Percentiles rank a stretch among this genome's conserved stretches.
These are phyloP conservation scores for Agrocybe praecox DNA, from an alignment of 768 basidiomycete genomes.

Conservation along the genomic window DNA sequence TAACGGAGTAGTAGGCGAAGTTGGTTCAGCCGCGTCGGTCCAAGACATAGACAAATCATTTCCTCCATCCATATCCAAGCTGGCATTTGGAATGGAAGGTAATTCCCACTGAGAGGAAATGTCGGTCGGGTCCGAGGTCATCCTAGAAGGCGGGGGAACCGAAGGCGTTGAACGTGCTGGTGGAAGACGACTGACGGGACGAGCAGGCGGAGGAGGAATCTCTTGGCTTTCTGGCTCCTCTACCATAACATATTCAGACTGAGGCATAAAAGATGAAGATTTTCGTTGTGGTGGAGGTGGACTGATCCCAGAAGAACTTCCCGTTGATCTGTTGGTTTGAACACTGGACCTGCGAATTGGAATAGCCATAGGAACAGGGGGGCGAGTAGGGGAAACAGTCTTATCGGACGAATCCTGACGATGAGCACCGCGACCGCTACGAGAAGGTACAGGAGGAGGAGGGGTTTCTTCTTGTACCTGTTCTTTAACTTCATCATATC, in stretches of 20 bases:
- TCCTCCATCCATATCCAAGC: constrained; percentile 38
- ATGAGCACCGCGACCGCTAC: constrained; percentile 31
- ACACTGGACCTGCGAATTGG: constrained; percentile 42
- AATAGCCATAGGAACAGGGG: constrained; percentile 45
- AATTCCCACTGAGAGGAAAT: constrained; percentile 66
- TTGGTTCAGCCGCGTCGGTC: constrained; percentile 52
- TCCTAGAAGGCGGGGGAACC: constrained; percentile 24
- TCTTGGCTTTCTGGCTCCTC: constrained; percentile 48
- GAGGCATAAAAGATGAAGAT: constrained; percentile 26
- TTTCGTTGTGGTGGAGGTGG: constrained; percentile 15
- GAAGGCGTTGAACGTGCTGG: constrained; percentile 37
- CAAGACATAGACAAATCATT: constrained; percentile 62
- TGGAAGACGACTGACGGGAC: constrained; percentile 40
- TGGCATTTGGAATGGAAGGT: constrained; percentile 56
- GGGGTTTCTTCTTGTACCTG: constrained; percentile 51
- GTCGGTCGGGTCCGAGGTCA: constrained; percentile 33
- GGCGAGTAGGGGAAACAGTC: constrained; percentile 41
- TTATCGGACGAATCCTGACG: constrained; percentile 19
- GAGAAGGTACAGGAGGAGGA: constrained; percentile 59
- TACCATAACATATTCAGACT: constrained; percentile 66
- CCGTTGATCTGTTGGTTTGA: constrained; percentile 34
- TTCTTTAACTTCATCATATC: constrained; percentile 54
- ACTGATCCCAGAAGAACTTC: constrained; percentile 32
- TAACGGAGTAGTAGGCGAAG: constrained; percentile 19
- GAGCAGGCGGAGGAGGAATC: constrained; percentile 49